Evolutionary conservation across 352 stramenopile species (phyloP).

Genomic region (Phytophthora multivora): DNA sequence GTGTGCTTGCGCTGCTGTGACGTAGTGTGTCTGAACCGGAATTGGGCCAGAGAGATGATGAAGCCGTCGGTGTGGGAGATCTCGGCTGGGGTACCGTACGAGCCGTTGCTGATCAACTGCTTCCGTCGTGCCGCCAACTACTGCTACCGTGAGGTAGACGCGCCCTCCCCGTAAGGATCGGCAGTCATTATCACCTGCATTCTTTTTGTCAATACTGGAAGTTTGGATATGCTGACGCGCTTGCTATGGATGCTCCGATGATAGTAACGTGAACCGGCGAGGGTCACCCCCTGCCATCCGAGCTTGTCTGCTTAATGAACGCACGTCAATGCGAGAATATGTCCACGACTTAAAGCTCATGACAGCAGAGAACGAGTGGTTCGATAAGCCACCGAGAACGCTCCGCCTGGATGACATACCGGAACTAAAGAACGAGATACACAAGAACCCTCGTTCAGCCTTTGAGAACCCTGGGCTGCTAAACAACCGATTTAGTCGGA

Average conservation of each 20-base stretch:
- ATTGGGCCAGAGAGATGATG: slow-evolving; percentile 83
- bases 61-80: slow-evolving; percentile 86
- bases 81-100: slow-evolving; percentile 71
- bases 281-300: slow-evolving; percentile 85
- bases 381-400: slow-evolving; percentile 47
- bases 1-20: slow-evolving; percentile 9
- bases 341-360: slow-evolving; percentile 84
- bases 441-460: slow-evolving; percentile 47
- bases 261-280: slow-evolving; percentile 87
- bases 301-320: slow-evolving; percentile 81
- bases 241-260: slow-evolving; percentile 1
- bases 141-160: slow-evolving; percentile 87
- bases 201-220: background rate
- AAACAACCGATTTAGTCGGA: slow-evolving; percentile 66
- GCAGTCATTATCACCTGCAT: background rate
- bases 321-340: slow-evolving; percentile 87
- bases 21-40: slow-evolving; percentile 70
- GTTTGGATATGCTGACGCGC: slow-evolving; percentile 10
- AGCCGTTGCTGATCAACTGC: slow-evolving; percentile 79
- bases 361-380: slow-evolving; percentile 72
- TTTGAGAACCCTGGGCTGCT: slow-evolving; percentile 78
- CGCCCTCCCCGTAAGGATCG: slow-evolving; percentile 76
- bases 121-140: slow-evolving; percentile 87
- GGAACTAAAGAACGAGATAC: slow-evolving; percentile 62
- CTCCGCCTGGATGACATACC: slow-evolving; percentile 54